Evolutionary conservation across 2,329 filamentous ascomycete species (phyloP).

Genomic region (Microdochium trichocladiopsis): DNA sequence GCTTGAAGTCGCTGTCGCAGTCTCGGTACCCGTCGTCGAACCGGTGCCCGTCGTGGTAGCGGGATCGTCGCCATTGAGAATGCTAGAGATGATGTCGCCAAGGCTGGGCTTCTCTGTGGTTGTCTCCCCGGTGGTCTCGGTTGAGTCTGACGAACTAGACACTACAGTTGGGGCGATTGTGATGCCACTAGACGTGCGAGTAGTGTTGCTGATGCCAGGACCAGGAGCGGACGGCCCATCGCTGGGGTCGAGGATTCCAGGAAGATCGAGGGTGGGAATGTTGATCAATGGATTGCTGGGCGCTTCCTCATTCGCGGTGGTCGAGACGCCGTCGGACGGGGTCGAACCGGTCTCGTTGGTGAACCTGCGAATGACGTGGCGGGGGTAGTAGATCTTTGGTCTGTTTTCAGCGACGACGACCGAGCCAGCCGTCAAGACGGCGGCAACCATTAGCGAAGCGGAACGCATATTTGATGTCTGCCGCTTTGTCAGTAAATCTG

Average conservation of each 20-base stretch:
- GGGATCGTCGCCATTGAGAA: neutral
- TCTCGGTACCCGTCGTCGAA: conserved; percentile 5
- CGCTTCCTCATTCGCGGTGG: conserved; percentile 7
- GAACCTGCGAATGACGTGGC: conserved; percentile 31
- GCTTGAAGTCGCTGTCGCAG: conserved; percentile 5
- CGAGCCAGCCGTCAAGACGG: conserved; percentile 28
- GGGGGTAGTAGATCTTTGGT: conserved; percentile 35
- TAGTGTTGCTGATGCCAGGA: neutral
- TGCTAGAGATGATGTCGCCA: neutral
- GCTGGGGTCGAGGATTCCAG: neutral
- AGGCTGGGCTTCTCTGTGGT: neutral
- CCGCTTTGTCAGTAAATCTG: neutral
- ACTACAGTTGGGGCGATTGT: neutral
- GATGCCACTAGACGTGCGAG: neutral
- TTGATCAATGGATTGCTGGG: neutral
- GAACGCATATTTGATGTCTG: conserved; percentile 15
- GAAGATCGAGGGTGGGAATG: neutral
- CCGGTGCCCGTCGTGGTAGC: conserved; percentile 3
- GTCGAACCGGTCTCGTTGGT: conserved; percentile 23
- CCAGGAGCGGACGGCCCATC: neutral
- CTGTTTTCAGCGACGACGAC: conserved; percentile 24
- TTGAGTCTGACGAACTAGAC: conserved; percentile 5
- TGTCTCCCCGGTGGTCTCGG: neutral
- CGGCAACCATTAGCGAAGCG: conserved; percentile 21
- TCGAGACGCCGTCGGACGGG: conserved; percentile 9